Base-by-base conservation (phyloP, 2,329 filamentous ascomycete genomes). In the Moelleriella libera region DNA sequence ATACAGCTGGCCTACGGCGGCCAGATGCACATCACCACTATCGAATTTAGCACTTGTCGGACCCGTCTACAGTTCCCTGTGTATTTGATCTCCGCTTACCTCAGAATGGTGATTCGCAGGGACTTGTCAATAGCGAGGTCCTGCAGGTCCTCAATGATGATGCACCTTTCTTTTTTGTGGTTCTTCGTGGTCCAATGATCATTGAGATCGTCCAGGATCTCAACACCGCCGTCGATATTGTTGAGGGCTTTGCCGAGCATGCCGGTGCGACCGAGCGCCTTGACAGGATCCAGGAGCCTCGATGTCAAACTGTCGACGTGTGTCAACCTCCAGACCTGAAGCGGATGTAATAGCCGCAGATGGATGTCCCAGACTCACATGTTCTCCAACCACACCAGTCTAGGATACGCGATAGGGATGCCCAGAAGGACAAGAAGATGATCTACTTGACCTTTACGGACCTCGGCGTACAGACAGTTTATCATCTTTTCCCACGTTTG, bases 121-220 rank as follows among this genome's bases (percentile, higher is more conserved):
- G 88, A 95, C 62, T 94, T 94, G 61, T 92, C 88, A 28, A 87
- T 88, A 7, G 94, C 89, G 50, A 98, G 73, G 57, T 95, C 88
- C 64, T 98, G 94, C 30, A 98, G 70, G 57, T 96, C 88, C 60
- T 92, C 85, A 41, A 98, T 79, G 52, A 97, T 74, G 63, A 86
- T 83, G 52, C 82, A 86, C 45, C 92, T 80, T 65, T 98, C 92
- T 30, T 80, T 74, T 62, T 97, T 98, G 68, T 97, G 89, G 59
- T 88, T 86, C 60, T 88, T 94, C 39, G 90, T 87, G 1, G 90
- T 96, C 92, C 92, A 98, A 61, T 98, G 90, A 63, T 97, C 92
- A 60, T 96, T 90, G 8, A 95, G 68, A 57, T 94, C 88, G 60
- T 95, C 89, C 30, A 94, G 70, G 11, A 97, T 85, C 63, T 97